These are phyloP conservation scores for Phlyctochytrium bullatum DNA, from an alignment of 192 early-diverging fungal genomes.

Conservation along the genomic window DNA sequence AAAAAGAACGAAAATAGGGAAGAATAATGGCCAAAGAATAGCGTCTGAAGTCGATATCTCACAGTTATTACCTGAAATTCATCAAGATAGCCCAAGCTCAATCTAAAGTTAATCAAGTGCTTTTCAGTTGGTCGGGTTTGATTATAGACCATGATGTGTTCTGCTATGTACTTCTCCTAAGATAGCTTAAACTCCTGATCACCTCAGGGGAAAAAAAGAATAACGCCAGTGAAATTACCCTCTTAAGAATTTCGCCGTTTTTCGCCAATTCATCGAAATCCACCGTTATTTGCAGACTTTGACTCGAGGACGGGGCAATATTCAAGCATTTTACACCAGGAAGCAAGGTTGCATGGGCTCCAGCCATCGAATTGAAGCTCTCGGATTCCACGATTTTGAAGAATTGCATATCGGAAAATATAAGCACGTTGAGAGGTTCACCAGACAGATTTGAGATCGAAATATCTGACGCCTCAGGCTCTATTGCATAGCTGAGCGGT, in stretches of 20 bases:
- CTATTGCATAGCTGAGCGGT: too few relatives aligned
- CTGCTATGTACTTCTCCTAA: conserved; percentile 72
- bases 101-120: conserved; percentile 59
- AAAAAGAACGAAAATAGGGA: too few relatives aligned
- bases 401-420: too few relatives aligned
- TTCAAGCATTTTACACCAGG: conserved; percentile 2
- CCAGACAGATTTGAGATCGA: too few relatives aligned
- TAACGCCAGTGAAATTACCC: too few relatives aligned
- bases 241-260: conserved; percentile 57
- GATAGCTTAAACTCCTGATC: conserved; percentile 4
- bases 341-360: conserved; percentile 4
- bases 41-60: background rate
- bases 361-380: conserved; percentile 32
- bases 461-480: too few relatives aligned
- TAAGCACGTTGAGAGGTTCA: too few relatives aligned
- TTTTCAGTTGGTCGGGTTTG: conserved; percentile 64
- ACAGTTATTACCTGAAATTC: conserved; percentile 60
- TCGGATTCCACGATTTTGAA: conserved; percentile 24
- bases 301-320: conserved; percentile 24
- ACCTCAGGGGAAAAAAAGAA: too few relatives aligned
- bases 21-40: too few relatives aligned
- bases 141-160: conserved; percentile 73
- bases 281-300: conserved; percentile 48
- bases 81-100: conserved; percentile 67
- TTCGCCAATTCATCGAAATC: conserved; percentile 54